Conservation (phyloP, 177 flowering plant genomes). For the Vitis hybrid region DNA sequence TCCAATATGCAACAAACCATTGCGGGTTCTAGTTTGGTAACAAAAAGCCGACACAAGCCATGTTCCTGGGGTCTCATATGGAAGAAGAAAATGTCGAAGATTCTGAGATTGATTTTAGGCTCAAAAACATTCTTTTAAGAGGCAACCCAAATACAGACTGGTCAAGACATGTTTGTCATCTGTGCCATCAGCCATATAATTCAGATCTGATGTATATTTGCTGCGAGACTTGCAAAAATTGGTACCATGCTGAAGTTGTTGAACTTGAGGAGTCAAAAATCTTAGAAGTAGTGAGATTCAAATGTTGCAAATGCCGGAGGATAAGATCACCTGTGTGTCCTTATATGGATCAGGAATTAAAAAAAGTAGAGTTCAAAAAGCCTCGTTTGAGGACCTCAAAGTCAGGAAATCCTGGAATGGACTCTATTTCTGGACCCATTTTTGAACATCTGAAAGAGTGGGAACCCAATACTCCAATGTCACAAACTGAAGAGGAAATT, state of each 20-base stretch:
- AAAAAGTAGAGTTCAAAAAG: slow-evolving; percentile 27
- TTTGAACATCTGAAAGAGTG: slow-evolving; percentile 14
- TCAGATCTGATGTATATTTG: slow-evolving; percentile 68
- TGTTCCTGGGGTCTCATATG: slow-evolving; percentile 68
- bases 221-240: slow-evolving; percentile 67
- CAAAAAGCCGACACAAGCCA: slow-evolving; percentile 23
- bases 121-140: slow-evolving; percentile 49
- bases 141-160: slow-evolving; percentile 32
- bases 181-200: slow-evolving; percentile 68
- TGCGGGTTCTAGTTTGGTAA: slow-evolving; percentile 24
- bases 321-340: slow-evolving; percentile 71
- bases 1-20: slow-evolving; percentile 22
- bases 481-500: slow-evolving; percentile 22
- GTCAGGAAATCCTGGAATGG: slow-evolving; percentile 23
- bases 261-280: slow-evolving; percentile 72
- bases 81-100: slow-evolving; percentile 60
- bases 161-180: slow-evolving; percentile 44
- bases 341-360: slow-evolving; percentile 27
- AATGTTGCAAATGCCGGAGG: slow-evolving; percentile 88
- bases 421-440: slow-evolving; percentile 19
- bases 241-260: slow-evolving; percentile 94
- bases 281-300: slow-evolving; percentile 68
- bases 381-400: slow-evolving; percentile 23
- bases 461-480: slow-evolving; percentile 20
- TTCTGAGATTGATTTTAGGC: slow-evolving; percentile 53